Percentiles rank a stretch among this genome's conserved stretches.
phyloP scores from a whole-genome alignment of 2,329 filamentous ascomycete species.

The Ophiocordyceps camponoti-saundersi region DNA sequence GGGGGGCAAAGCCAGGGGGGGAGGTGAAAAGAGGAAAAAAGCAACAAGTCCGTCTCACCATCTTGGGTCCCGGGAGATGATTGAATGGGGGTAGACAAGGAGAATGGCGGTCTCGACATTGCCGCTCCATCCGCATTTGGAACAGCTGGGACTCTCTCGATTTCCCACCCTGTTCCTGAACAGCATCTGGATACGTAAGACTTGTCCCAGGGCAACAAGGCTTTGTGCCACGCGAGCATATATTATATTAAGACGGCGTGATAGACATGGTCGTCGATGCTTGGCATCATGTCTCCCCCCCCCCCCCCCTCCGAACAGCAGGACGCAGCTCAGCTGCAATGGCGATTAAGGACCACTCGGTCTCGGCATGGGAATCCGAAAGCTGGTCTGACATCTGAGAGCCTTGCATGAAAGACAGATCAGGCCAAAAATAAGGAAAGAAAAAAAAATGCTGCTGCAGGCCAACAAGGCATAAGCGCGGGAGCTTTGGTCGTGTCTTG shows the following conservation, averaged over 20 bases:
- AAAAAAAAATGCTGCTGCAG: not conserved
- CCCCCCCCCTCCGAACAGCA: constrained; percentile 7
- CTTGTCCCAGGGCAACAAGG: not conserved
- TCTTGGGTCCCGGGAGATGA: not conserved
- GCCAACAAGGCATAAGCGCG: not conserved
- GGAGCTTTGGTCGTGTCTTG: not conserved
- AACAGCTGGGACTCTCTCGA: not conserved
- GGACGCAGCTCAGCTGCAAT: constrained; percentile 11
- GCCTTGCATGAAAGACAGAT: constrained; percentile 13
- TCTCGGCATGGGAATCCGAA: constrained; percentile 6
- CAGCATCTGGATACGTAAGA: not conserved
- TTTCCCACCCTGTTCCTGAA: not conserved
- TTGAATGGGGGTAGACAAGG: not conserved
- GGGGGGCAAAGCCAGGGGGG: not conserved
- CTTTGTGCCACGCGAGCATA: too few species aligned
- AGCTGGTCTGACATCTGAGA: constrained; percentile 13
- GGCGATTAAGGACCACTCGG: constrained; percentile 5
- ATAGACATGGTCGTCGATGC: too few species aligned
- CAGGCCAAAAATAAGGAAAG: constrained; percentile 4
- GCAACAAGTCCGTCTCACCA: not conserved
- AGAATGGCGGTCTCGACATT: not conserved
- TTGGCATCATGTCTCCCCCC: too few species aligned
- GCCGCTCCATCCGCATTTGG: not conserved
- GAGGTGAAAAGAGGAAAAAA: not conserved
- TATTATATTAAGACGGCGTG: too few species aligned